A percentile compares a stretch with the other conserved stretches of the same genome.
Evolutionary conservation across 1,284 basidiomycete species (phyloP).

Genomic region (Ceratobasidium sp.): DNA sequence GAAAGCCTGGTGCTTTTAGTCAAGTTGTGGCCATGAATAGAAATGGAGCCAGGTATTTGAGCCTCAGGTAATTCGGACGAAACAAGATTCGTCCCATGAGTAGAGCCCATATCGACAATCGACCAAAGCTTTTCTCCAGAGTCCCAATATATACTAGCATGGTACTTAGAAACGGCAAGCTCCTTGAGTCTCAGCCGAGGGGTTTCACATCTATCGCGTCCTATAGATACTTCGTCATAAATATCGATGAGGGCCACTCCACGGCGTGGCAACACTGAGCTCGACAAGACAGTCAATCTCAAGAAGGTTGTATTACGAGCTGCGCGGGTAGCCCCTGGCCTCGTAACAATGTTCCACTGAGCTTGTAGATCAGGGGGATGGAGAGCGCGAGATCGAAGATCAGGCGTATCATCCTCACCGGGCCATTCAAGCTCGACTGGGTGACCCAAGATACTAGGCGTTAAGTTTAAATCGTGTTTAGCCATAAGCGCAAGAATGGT

Average conservation of each 20-base stretch:
- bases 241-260: conserved; percentile 72
- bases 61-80: conserved; percentile 32
- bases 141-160: conserved; percentile 82
- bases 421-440: conserved; percentile 34
- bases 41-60: conserved; percentile 8
- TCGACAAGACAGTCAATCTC: conserved; percentile 31
- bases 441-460: neutral
- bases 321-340: neutral
- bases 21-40: conserved; percentile 53
- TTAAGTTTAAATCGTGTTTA: neutral
- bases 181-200: conserved; percentile 81
- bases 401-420: neutral
- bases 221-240: conserved; percentile 75
- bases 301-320: conserved; percentile 25
- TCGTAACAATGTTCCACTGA: too few relatives aligned
- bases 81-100: conserved; percentile 71
- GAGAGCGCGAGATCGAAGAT: neutral
- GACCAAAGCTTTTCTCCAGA: conserved; percentile 70
- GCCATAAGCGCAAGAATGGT: neutral
- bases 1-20: conserved; percentile 66
- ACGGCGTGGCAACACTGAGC: conserved; percentile 21
- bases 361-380: neutral
- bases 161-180: conserved; percentile 83
- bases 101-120: conserved; percentile 84
- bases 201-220: conserved; percentile 70